Conservation (phyloP, 495 filamentous ascomycete genomes). For the Neurospora sp. region DNA sequence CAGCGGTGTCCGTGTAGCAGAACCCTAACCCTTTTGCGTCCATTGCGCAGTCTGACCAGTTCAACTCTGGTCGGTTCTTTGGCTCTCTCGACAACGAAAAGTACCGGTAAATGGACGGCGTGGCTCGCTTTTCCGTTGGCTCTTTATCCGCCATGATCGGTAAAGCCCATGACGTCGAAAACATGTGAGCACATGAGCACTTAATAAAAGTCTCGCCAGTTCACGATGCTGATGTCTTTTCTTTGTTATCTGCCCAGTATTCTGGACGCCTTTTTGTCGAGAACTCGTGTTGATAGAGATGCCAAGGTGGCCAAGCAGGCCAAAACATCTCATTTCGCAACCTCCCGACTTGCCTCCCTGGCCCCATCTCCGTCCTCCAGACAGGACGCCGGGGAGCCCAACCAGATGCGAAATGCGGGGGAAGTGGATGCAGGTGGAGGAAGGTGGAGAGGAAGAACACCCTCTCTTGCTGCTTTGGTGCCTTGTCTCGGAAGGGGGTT, state of each 20-base stretch:
- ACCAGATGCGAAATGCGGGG: constrained; percentile 24
- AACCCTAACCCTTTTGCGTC: neutral
- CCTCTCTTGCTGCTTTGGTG: neutral
- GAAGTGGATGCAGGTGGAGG: constrained; percentile 12
- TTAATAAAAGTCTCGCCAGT: neutral
- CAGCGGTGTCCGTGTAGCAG: neutral
- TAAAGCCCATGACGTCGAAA: neutral
- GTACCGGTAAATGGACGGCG: neutral
- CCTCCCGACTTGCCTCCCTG: neutral
- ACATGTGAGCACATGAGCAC: neutral
- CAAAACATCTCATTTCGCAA: neutral
- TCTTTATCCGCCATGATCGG: neutral
- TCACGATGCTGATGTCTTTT: neutral
- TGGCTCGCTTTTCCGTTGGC: neutral
- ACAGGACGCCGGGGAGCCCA: constrained; percentile 3
- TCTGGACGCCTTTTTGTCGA: neutral
- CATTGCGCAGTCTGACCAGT: neutral
- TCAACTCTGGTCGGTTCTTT: neutral
- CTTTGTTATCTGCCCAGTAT: neutral
- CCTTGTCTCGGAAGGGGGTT: neutral
- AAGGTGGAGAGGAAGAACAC: constrained; percentile 24
- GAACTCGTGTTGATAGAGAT: neutral
- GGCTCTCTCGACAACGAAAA: neutral
- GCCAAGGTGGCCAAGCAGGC: neutral
- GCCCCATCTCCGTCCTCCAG: neutral